Evolutionary conservation across 768 basidiomycete species (phyloP), one percentile per base, ranked within the genome.

Genomic region (Infundibulicybe gibba): DNA sequence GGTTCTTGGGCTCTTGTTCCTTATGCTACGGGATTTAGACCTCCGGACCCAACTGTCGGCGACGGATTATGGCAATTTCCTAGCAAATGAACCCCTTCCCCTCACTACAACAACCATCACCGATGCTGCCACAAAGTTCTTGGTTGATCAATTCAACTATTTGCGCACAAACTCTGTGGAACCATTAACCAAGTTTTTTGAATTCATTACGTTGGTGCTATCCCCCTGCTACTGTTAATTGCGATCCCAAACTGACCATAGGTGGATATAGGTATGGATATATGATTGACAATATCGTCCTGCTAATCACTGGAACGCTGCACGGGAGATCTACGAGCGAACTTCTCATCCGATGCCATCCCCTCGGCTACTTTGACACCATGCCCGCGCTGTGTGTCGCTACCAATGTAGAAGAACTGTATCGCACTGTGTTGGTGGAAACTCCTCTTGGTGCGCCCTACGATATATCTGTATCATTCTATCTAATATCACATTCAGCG

Each of bases 351-450:
- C 83, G 97, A 32, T 99, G 97, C 70, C 97, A 99, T 61, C 97
- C 97, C 2, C 75, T 99, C 32, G 97, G 97, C 14, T 79, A 93
- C 37, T 99, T 99, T 59, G 97, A 99, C 60, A 94, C 94, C 8
- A 95, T 99, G 93, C 94, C 97, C 10, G 95, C 94, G 5, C 74
- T 99, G n/a, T 97, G 94, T 60, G 95, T 98, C 8, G 94, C 97
- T 4, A 98, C 95, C 34, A 99, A 97, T 59, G 94, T 97, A 11
- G 97, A 99, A 66, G 97, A 99, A 62, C 74, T 99, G 46, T 98
- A 94, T 66, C 93, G 94, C 54, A 93, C 87, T 52, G 97, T 97
- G 6, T 77, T 99, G 20, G 94, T 98, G 15, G 97, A 99, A 72
- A 98, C 97, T 6, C 95, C 97, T 2, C 72, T 99, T 35, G 95